Conservation (phyloP, 2,329 filamentous ascomycete species). For the Amylocarpus encephaloides region DNA sequence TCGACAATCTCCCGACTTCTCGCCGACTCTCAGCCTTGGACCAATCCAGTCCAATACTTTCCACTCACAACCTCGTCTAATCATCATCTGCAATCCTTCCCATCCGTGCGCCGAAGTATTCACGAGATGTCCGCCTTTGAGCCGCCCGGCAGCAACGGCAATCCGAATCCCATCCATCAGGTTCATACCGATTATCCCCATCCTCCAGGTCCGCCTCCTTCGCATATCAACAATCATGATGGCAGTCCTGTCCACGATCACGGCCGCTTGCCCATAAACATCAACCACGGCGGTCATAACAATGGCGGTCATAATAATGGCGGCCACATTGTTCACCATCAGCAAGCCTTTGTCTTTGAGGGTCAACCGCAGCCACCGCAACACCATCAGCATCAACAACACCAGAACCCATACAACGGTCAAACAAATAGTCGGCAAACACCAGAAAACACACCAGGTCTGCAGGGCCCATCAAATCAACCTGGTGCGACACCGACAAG, state of each 20-base stretch:
- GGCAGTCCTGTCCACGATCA: background rate
- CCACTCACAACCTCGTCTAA: too few relatives aligned
- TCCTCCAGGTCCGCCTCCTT: background rate
- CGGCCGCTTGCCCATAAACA: constrained; percentile 1
- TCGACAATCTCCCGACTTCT: constrained; percentile 18
- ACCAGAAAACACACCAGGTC: constrained; percentile 10
- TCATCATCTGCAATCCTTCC: background rate
- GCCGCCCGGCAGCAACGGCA: constrained; percentile 9
- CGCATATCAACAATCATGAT: background rate
- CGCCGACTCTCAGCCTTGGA: constrained; percentile 12
- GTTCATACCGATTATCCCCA: background rate
- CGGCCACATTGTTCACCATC: background rate
- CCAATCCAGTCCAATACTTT: background rate
- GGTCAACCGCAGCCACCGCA: constrained; percentile 1
- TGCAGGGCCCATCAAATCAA: background rate
- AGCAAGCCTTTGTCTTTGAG: background rate
- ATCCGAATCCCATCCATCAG: constrained; percentile 1
- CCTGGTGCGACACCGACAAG: constrained; percentile 6
- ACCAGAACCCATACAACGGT: constrained; percentile 14
- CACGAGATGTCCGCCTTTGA: constrained; percentile 14
- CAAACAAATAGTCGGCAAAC: constrained; percentile 14
- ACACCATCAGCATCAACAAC: constrained; percentile 8
- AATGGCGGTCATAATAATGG: background rate
- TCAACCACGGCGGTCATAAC: background rate
- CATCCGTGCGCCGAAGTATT: background rate